phyloP scores from a whole-genome alignment of 179 eudicot genomes.

The Spergularia azorica region DNA sequence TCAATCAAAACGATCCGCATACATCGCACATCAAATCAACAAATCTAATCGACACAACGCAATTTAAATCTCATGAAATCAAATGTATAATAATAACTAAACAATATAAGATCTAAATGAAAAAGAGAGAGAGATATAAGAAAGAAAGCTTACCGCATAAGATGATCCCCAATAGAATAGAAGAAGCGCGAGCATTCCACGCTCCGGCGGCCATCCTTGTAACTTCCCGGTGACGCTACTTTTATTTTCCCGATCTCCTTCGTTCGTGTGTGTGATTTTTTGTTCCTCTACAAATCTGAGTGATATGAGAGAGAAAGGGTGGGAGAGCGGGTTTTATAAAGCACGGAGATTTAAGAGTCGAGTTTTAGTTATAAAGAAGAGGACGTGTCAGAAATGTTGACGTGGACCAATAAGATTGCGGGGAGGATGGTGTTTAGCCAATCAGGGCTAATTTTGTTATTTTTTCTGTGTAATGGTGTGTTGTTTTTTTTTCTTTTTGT shows the following conservation, averaged over 20 bases:
- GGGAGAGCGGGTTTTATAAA: neutral
- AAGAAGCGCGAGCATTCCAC: slow-evolving; percentile 38
- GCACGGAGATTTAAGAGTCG: neutral
- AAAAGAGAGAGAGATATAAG: neutral
- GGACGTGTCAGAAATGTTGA: slow-evolving; percentile 31
- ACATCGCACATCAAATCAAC: slow-evolving; percentile 11
- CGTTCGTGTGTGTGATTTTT: neutral
- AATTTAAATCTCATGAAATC: neutral
- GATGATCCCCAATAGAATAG: slow-evolving; percentile 34
- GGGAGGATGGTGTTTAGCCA: slow-evolving; percentile 1
- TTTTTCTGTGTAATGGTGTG: neutral
- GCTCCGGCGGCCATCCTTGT: slow-evolving; percentile 27
- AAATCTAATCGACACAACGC: neutral
- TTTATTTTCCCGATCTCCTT: slow-evolving; percentile 4
- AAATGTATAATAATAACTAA: neutral
- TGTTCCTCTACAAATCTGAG: neutral
- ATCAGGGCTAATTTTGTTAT: slow-evolving; percentile 5
- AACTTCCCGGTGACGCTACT: neutral
- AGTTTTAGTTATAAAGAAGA: slow-evolving; percentile 8
- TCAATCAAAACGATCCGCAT: too few relatives aligned
- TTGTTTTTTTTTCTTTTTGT: neutral
- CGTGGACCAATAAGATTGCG: slow-evolving; percentile 38
- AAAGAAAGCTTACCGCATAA: slow-evolving; percentile 45
- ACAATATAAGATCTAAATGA: neutral
- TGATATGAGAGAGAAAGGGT: neutral